These are phyloP conservation scores for Phaeotremella skinneri DNA, from an alignment of 768 basidiomycete species.

Conservation along the genomic window DNA sequence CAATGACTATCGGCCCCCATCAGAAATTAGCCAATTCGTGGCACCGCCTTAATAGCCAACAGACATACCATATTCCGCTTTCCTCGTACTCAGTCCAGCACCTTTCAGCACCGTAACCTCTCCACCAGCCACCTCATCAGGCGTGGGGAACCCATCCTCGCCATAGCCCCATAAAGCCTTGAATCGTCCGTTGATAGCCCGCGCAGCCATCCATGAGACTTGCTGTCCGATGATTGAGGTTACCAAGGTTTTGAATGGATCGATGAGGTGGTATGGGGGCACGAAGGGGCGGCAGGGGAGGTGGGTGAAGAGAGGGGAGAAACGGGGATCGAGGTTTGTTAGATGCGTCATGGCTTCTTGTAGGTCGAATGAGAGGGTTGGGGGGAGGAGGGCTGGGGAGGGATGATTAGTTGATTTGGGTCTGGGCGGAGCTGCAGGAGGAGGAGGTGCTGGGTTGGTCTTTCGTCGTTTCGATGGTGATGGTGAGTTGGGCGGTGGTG, in stretches of 20 bases:
- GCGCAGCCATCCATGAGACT: constrained; percentile 75
- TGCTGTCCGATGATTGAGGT: constrained; percentile 67
- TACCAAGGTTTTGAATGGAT: constrained; percentile 77
- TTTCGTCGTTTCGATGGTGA: neutral
- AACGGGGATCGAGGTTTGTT: constrained; percentile 65
- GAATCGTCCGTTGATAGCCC: constrained; percentile 77
- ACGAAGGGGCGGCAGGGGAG: constrained; percentile 75
- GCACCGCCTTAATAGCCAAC: neutral
- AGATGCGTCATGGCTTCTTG: constrained; percentile 73
- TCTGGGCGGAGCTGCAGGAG: neutral
- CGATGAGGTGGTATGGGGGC: constrained; percentile 62
- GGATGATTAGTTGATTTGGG: too few relatives aligned
- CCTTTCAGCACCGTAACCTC: constrained; percentile 63
- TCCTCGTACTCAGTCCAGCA: constrained; percentile 77
- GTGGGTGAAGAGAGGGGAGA: constrained; percentile 64
- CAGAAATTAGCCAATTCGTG: neutral
- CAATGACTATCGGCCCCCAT: constrained; percentile 61
- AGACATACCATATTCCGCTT: constrained; percentile 78
- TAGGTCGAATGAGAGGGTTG: constrained; percentile 71
- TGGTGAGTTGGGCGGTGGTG: neutral
- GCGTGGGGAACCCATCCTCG: constrained; percentile 61
- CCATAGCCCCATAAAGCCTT: constrained; percentile 67
- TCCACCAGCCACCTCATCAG: constrained; percentile 64
- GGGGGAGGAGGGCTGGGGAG: constrained; percentile 61
- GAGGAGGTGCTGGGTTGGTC: neutral